Conservation (phyloP, 352 stramenopile genomes). For the Phytophthora kernoviae region DNA sequence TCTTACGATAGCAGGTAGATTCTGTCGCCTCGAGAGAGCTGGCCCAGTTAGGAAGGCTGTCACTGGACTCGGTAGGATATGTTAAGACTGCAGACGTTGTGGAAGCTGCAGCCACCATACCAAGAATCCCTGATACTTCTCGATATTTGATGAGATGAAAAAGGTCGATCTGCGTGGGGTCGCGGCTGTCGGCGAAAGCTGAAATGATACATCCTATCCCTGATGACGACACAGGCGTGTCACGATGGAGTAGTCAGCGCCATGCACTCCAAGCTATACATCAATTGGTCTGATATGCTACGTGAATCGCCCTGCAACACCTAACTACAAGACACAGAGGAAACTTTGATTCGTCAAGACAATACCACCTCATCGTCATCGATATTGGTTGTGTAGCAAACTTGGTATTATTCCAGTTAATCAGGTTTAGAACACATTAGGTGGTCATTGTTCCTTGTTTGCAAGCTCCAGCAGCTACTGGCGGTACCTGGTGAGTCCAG, state of each 20-base stretch:
- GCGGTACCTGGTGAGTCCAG: constrained; percentile 1
- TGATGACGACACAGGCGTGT: too few species aligned
- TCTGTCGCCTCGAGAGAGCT: constrained; percentile 25
- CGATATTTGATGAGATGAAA: background rate
- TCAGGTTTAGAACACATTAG: too few species aligned
- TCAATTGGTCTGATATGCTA: too few species aligned
- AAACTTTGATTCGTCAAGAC: too few species aligned
- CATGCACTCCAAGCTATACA: too few species aligned
- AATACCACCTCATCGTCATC: too few species aligned
- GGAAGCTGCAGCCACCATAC: background rate
- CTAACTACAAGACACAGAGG: too few species aligned
- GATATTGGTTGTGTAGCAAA: too few species aligned
- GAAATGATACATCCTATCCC: background rate
- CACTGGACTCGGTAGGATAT: background rate
- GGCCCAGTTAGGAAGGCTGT: constrained; percentile 34
- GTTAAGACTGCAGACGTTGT: background rate
- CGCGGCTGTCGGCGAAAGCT: background rate
- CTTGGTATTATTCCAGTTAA: too few species aligned
- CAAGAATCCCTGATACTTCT: background rate
- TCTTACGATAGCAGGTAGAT: constrained; percentile 57
- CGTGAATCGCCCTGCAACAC: too few species aligned
- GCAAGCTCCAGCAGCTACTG: background rate
- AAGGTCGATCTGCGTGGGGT: background rate
- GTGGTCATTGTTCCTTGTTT: background rate
- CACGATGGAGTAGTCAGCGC: too few species aligned